These are phyloP conservation scores for Wickerhamiella sergipiensis DNA, from an alignment of 805 yeast species.

Conservation along the genomic window DNA sequence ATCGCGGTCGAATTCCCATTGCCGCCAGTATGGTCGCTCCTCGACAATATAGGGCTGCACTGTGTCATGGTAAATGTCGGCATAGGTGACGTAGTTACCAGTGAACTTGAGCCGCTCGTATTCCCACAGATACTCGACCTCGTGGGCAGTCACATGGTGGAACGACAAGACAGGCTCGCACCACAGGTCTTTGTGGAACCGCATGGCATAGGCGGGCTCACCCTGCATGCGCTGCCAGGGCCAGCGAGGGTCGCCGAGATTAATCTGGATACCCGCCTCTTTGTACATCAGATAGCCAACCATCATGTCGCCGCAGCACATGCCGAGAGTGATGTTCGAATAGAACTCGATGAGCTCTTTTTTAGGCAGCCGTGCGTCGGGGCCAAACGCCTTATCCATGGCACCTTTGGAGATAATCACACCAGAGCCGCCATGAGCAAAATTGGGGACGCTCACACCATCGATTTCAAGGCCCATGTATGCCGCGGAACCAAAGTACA, in stretches of 20 bases:
- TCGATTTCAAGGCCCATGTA: background rate
- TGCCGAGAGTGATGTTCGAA: slow-evolving; percentile 12
- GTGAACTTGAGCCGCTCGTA: slow-evolving; percentile 20
- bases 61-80: slow-evolving; percentile 24
- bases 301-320: slow-evolving; percentile 27
- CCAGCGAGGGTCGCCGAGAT: background rate
- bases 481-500: slow-evolving; percentile 24
- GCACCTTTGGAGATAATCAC: slow-evolving; percentile 24
- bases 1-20: background rate
- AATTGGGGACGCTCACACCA: slow-evolving; percentile 11
- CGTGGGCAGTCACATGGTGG: slow-evolving; percentile 22
- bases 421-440: slow-evolving; percentile 30
- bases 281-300: slow-evolving; percentile 19
- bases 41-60: slow-evolving; percentile 20
- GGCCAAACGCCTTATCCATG: slow-evolving; percentile 19
- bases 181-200: slow-evolving; percentile 14
- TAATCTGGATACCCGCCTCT: slow-evolving; percentile 8
- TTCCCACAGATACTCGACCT: slow-evolving; percentile 22
- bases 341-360: slow-evolving; percentile 10
- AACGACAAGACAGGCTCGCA: slow-evolving; percentile 23
- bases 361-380: slow-evolving; percentile 5
- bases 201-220: slow-evolving; percentile 15
- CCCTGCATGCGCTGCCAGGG: slow-evolving; percentile 22
- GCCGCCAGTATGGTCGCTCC: slow-evolving; percentile 18
- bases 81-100: slow-evolving; percentile 17